Evolutionary conservation across 2,329 filamentous ascomycete genomes (phyloP).

Genomic region (Apiospora arundinis): DNA sequence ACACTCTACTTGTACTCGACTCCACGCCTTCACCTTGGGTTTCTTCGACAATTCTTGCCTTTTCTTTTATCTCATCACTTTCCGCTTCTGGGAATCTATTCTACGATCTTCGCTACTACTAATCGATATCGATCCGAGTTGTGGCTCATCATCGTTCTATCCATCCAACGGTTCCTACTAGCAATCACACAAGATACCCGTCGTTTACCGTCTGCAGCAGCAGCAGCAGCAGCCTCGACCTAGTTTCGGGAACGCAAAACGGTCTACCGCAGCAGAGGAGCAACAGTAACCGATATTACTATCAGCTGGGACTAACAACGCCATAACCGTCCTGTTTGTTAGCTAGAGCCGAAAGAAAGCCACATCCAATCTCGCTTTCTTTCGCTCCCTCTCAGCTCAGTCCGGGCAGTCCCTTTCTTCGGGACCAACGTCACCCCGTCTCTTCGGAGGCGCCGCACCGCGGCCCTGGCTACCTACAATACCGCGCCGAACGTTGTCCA

Average conservation of each 20-base stretch:
- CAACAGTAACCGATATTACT: slow-evolving; percentile 2
- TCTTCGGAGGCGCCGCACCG: slow-evolving; percentile 36
- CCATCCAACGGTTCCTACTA: background rate
- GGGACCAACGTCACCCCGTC: slow-evolving; percentile 21
- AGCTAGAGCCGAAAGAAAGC: background rate
- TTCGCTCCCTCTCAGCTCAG: background rate
- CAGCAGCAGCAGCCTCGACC: slow-evolving; percentile 10
- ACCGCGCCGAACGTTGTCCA: slow-evolving; percentile 40
- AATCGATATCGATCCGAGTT: background rate
- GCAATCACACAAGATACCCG: slow-evolving; percentile 15
- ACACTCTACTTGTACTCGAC: slow-evolving; percentile 23
- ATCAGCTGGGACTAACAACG: background rate
- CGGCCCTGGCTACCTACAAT: slow-evolving; percentile 45
- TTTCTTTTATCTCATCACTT: slow-evolving; percentile 25
- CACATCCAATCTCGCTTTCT: background rate
- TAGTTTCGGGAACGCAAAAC: background rate
- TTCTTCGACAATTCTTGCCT: slow-evolving; percentile 32
- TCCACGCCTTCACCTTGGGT: slow-evolving; percentile 21
- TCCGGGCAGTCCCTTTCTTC: background rate
- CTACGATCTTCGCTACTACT: slow-evolving; percentile 19
- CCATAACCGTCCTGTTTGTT: background rate
- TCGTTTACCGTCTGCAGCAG: slow-evolving; percentile 21
- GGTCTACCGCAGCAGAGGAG: slow-evolving; percentile 5
- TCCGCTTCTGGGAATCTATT: slow-evolving; percentile 21
- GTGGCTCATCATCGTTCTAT: background rate